A percentile compares a stretch with the other conserved stretches of the same genome.
Conservation (phyloP, 2,329 filamentous ascomycete species). For the Aureobasidium mangrovei region DNA sequence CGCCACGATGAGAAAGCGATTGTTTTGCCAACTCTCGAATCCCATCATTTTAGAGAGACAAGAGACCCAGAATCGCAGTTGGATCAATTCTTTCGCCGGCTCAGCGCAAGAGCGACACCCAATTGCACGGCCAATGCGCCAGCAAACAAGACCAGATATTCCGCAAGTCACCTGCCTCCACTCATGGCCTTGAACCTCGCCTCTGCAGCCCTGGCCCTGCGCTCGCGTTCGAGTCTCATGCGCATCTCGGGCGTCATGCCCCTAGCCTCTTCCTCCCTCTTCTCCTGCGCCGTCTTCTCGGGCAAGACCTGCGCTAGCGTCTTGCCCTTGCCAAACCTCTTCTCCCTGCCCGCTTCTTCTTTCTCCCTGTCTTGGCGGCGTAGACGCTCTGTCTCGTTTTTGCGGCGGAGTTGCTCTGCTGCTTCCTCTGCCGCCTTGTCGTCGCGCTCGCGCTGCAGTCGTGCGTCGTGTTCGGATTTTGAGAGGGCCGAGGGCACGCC, state of each 20-base stretch:
- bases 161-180: too few relatives aligned
- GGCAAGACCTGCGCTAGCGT: slow-evolving; percentile 43
- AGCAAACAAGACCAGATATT: too few relatives aligned
- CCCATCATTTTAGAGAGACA: too few relatives aligned
- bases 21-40: too few relatives aligned
- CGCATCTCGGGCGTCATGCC: slow-evolving; percentile 84
- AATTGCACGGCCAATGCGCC: too few relatives aligned
- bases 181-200: slow-evolving; percentile 35
- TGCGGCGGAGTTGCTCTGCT: slow-evolving; percentile 51
- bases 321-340: slow-evolving; percentile 42
- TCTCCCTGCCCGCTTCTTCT: slow-evolving; percentile 40
- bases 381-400: slow-evolving; percentile 65
- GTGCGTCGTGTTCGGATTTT: slow-evolving; percentile 60
- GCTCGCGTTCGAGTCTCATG: slow-evolving; percentile 74
- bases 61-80: too few relatives aligned
- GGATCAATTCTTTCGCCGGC: too few relatives aligned
- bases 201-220: slow-evolving; percentile 83
- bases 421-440: slow-evolving; percentile 61
- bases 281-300: slow-evolving; percentile 62
- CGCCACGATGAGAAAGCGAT: too few relatives aligned
- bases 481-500: slow-evolving; percentile 64
- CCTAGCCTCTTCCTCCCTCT: slow-evolving; percentile 71
- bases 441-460: slow-evolving; percentile 60
- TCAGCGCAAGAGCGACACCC: too few relatives aligned
- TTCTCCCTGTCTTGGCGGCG: slow-evolving; percentile 56